phyloP scores from a whole-genome alignment of 169 alveolate genomes.

The Plasmodium knowlesi region DNA sequence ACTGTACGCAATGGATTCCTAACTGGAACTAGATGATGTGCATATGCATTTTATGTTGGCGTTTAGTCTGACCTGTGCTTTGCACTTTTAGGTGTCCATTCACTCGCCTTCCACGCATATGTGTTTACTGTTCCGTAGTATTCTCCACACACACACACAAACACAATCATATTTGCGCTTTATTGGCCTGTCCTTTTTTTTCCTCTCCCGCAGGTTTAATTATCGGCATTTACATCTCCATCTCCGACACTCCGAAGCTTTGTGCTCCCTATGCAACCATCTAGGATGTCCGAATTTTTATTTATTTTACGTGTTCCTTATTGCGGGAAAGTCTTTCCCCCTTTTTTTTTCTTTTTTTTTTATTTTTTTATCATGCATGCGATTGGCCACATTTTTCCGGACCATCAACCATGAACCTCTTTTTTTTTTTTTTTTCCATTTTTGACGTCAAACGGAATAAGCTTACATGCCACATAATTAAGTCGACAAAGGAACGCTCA shows the following conservation, averaged over 20 bases:
- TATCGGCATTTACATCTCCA: conserved; percentile 82
- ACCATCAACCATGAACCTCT: not conserved
- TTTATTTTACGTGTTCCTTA: not conserved
- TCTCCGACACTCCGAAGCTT: conserved; percentile 77
- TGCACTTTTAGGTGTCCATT: not conserved
- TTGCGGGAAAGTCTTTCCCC: not conserved
- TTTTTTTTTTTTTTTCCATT: conserved; percentile 7
- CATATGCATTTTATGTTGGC: not conserved
- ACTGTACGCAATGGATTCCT: not conserved
- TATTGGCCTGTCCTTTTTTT: too few relatives aligned
- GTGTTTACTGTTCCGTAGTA: not conserved
- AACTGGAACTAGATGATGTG: not conserved
- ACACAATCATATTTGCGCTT: not conserved
- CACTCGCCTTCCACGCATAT: not conserved
- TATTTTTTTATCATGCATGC: not conserved
- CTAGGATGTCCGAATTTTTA: not conserved
- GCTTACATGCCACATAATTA: not conserved
- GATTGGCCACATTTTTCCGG: not conserved
- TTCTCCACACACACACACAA: not conserved
- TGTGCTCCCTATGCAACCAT: conserved; percentile 69
- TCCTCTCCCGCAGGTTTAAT: conserved; percentile 71
- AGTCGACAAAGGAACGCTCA: not conserved
- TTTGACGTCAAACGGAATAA: not conserved
- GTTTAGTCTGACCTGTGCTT: not conserved
- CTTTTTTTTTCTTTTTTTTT: not conserved